Evolutionary conservation across 148 eudicot genomes (phyloP), one percentile per base, ranked within the genome.

Genomic region (Amaranthus palmeri): DNA sequence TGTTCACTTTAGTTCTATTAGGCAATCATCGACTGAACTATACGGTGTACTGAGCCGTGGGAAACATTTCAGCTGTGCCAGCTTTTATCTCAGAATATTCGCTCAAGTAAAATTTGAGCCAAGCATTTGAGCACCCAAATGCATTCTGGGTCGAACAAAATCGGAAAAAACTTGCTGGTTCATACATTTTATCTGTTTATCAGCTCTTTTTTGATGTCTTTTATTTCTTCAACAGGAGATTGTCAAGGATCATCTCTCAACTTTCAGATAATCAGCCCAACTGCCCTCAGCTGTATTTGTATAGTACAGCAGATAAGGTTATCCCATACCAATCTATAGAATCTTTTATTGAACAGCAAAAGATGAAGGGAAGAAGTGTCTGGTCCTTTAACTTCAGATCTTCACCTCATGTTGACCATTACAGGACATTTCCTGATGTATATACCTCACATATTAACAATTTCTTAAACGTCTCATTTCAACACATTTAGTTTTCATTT

Each of bases 361-460:
- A 84, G 79, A 77, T n/a, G 68, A 78, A 45, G 14, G 99, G 99
- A 63, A 87, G 78, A 81, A 56, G 65, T 60, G 97, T 90, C 7
- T 17, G 14, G 70, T 85, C 91, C 47, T 83, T 79, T 62, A 87
- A 92, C 82, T 92, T 96, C 17, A 81, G 71, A 57, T 84, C 87
- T 6, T 88, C 99, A 50, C 96, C 99, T 69, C 99, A 96, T 55
- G 97, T 96, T 13, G 97, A 92, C 71, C 99, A 96, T 77, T 92
- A 81, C 81, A 79, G 99, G 75, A 85, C 88, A 36, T 96, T 83
- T 80, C 96, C 96, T 41, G 74, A 78, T 75, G 49, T 81, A 3
- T 96, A 96, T 77, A 54, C 86, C 25, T 78, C 87, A 50, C 83
- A 85, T 61, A 77, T 96, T 50, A 56, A 82, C 48, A 80, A 64